A percentile compares a stretch with the other conserved stretches of the same genome.
phyloP scores from a whole-genome alignment of 257 asterid genomes.

The Nicotiana attenuata region DNA sequence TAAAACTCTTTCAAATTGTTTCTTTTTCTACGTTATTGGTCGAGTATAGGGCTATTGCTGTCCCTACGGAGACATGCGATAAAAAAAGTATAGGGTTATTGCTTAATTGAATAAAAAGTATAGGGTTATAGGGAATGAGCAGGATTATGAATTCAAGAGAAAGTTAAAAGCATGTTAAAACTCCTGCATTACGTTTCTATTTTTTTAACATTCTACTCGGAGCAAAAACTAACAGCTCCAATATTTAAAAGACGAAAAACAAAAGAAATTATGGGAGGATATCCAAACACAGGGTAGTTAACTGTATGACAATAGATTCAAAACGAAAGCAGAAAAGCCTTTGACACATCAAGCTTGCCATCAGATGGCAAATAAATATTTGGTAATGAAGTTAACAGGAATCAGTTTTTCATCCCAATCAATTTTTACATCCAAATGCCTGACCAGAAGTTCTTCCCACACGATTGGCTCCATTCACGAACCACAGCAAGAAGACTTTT shows the following conservation, averaged over 20 bases:
- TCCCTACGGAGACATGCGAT: too few species aligned
- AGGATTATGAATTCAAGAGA: too few species aligned
- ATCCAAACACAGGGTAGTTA: background rate
- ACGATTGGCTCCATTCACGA: conserved; percentile 22
- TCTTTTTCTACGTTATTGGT: background rate
- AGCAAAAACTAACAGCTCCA: background rate
- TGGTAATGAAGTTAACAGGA: conserved; percentile 1
- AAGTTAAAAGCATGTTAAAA: background rate
- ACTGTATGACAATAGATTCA: background rate
- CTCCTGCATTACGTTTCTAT: background rate
- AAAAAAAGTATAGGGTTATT: too few species aligned
- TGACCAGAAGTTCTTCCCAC: background rate
- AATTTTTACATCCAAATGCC: conserved; percentile 7
- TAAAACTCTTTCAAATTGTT: background rate
- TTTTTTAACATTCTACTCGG: background rate
- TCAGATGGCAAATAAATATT: background rate
- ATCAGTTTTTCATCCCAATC: background rate
- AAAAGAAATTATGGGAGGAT: background rate
- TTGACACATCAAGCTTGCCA: conserved; percentile 8
- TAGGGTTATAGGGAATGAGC: too few species aligned
- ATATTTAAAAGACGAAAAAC: background rate
- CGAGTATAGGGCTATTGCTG: background rate
- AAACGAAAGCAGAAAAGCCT: background rate
- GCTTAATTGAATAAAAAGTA: too few species aligned
- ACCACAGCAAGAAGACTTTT: conserved; percentile 80